phyloP scores from a whole-genome alignment of 1,284 basidiomycete genomes.

The Termitomyces sp. region DNA sequence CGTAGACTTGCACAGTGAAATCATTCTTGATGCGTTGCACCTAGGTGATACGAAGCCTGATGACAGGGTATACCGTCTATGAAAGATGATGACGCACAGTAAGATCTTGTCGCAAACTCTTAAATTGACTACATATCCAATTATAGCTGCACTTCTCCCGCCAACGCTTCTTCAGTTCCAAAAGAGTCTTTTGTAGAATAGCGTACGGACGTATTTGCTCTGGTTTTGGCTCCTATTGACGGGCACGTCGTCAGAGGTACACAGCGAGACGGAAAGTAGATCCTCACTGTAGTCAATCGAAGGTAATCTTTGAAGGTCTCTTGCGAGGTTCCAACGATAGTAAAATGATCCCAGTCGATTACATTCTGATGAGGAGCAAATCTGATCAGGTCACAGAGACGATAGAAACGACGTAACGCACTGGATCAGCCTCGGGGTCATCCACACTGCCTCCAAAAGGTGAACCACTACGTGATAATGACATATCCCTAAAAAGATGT shows the following conservation, averaged over 20 bases:
- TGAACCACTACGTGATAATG: constrained; percentile 44
- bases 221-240: constrained; percentile 82
- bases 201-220: constrained; percentile 88
- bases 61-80: constrained; percentile 9
- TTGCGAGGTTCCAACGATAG: constrained; percentile 88
- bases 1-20: constrained; percentile 96
- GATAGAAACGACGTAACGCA: constrained; percentile 33
- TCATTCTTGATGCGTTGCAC: constrained; percentile 99
- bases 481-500: constrained; percentile 45
- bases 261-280: neutral
- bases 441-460: constrained; percentile 44
- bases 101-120: constrained; percentile 94
- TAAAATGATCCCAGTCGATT: constrained; percentile 93
- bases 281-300: constrained; percentile 82
- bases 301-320: constrained; percentile 96
- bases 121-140: constrained; percentile 98
- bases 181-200: constrained; percentile 81
- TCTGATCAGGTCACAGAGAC: constrained; percentile 10
- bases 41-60: constrained; percentile 36
- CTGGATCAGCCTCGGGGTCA: constrained; percentile 67
- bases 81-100: constrained; percentile 60
- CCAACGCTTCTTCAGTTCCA: constrained; percentile 89
- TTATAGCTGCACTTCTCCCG: constrained; percentile 78
- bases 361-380: constrained; percentile 69
- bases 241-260: constrained; percentile 9